Base-by-base conservation (phyloP, 2,329 filamentous ascomycete species). In the Chaetomiaceae sp. region DNA sequence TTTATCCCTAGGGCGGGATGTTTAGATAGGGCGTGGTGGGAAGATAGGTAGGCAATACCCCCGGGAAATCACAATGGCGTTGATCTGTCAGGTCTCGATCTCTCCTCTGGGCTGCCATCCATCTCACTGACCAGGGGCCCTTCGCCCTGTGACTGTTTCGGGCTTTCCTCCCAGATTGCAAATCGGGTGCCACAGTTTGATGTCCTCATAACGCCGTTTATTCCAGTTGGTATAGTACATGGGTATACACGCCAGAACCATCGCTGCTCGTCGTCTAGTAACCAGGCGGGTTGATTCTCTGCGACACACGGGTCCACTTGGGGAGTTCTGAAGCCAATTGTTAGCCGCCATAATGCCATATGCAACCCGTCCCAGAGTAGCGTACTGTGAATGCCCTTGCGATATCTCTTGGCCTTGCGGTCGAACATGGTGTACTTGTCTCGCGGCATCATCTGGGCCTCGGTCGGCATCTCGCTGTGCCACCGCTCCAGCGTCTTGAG, bases 351-450 rank as follows among this genome's bases (percentile, higher is more conserved):
- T 33, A 20, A 30, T 7, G 25, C 13, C 4, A 13, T 10, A 14
- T 34, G 7, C 41, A 38, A 3, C 25, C 17, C 2, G 50, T 31
- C 19, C 44, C 33, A 17, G 5, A n/a, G 50, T 16, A 43, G 82
- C 89, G 63, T 79, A 96, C 91, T 97, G 73, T 97, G 92, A 69
- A 99, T 91, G 50, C 90, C 89, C 82, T 99, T 99, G 67, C 93
- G 79, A 70, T 97, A 99, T 63, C 82, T 85, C 82, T 91, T 95
- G 68, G 87, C 90, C 72, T 97, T 96, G 62, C 91, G 85, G 71
- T 96, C 92, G 71, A 97, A 99, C 64, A 99, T 86, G 23, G 89
- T 96, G 74, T 99, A 99, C 74, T 99, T 99, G 74, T 99, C 93
- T 71, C 82, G 86, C 41, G 93, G 86, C 68, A 95, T 68, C 93